Base-by-base conservation (phyloP, 164 flowering plant genomes). In the Chimonanthus salicifolius region DNA sequence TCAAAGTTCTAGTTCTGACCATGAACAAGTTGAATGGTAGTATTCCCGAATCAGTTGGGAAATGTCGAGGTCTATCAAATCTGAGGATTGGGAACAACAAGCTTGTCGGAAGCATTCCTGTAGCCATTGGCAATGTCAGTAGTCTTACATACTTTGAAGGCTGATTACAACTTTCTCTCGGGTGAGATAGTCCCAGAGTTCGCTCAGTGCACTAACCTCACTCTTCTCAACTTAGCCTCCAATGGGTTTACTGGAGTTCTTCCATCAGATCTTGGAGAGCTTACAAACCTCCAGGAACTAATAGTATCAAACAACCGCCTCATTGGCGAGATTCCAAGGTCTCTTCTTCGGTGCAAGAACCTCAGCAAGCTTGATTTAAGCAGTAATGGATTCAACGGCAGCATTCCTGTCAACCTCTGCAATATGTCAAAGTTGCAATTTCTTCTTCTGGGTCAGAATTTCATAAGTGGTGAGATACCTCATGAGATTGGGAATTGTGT, bases 101-200 rank as follows among this genome's bases (percentile, higher is more conserved):
- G 68, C 89, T 96, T 48, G 78, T 79, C 21, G 99, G 98, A 63
- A 82, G 78, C 69, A 85, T 96, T 77, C 99, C 99, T 1, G 82
- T 46, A 75, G 78, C 84, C 43, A 86, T 96, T 77, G 99, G 97
- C 11, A 88, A 90, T 74, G 72, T 89, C 58, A 90, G 84, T 69
- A 79, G 97, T 76, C 97, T 96, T 69, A 86, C 94, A 0, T 94
- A 94, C 80, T 92, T 96, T 75, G 98, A 94, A 84, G 97, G 97
- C 87, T 0, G 88, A 92, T 72, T 84, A 85, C 67, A 96, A 96
- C 77, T 71, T 85, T 72, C 89, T 96, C 58, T 93, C 95, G 0
- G 99, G 99, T 49, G 94, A 87, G 84, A 86, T 96, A 74, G 89
- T 84, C 45, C 33, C 82, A 0, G 97, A 90, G 68, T 88, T 96